These are phyloP conservation scores for Botrytis elliptica DNA, from an alignment of 2,329 filamentous ascomycete species.

Conservation along the genomic window DNA sequence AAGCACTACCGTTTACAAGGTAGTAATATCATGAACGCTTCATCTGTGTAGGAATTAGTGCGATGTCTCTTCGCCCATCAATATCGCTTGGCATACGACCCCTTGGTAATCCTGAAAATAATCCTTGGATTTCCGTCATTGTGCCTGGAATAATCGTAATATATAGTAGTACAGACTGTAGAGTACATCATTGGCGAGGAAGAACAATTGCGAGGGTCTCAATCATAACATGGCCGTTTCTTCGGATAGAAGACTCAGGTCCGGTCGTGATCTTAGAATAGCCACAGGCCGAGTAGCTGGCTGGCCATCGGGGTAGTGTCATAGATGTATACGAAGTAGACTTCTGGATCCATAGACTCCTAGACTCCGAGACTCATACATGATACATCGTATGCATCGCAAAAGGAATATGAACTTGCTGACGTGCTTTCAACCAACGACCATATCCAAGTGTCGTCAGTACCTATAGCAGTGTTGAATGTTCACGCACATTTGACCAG, in stretches of 20 bases:
- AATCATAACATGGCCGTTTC: not conserved
- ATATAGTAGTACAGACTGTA: not conserved
- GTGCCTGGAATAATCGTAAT: constrained; percentile 8
- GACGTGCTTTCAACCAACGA: not conserved
- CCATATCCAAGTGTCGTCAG: not conserved
- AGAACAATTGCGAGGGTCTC: not conserved
- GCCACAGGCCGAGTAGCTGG: not conserved
- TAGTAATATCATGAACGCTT: not conserved
- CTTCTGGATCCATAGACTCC: not conserved
- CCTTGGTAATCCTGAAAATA: not conserved
- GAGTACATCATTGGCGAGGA: not conserved
- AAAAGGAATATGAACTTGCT: not conserved
- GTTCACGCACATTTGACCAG: not conserved
- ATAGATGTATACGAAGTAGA: not conserved
- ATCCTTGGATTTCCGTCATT: constrained; percentile 14
- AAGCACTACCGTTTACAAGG: not conserved
- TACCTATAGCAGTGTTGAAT: too few relatives aligned
- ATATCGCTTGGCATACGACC: not conserved
- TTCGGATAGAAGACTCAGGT: not conserved
- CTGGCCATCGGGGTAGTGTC: not conserved
- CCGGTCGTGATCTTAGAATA: not conserved
- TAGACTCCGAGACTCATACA: not conserved
- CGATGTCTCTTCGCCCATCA: not conserved
- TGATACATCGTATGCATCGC: not conserved
- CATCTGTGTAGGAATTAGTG: not conserved